These are phyloP conservation scores for Posidonia australis DNA, from an alignment of 106 monocot species.

Conservation along the genomic window DNA sequence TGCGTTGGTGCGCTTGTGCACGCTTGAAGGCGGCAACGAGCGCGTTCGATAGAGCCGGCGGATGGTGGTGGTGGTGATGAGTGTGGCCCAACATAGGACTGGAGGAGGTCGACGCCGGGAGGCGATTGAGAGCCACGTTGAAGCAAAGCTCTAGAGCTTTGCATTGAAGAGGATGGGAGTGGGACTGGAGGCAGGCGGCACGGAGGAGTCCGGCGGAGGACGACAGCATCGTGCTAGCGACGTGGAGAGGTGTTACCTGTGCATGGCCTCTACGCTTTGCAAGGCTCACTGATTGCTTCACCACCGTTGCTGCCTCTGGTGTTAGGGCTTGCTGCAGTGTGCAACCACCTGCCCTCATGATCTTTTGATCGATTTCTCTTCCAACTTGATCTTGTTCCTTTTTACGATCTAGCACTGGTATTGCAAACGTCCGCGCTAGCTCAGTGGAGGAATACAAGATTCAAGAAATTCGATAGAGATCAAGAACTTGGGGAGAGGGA, in stretches of 20 bases:
- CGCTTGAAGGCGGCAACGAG: slow-evolving; percentile 95
- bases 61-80: slow-evolving; percentile 19
- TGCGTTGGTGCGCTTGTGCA: slow-evolving; percentile 88
- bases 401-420: too few relatives aligned
- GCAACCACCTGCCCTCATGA: slow-evolving; percentile 95
- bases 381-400: background rate
- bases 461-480: too few relatives aligned
- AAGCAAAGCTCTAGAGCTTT: slow-evolving; percentile 94
- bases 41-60: slow-evolving; percentile 74
- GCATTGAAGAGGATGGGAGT: slow-evolving; percentile 88
- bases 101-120: slow-evolving; percentile 46
- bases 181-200: slow-evolving; percentile 66
- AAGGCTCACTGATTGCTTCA: slow-evolving; percentile 75
- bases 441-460: too few relatives aligned
- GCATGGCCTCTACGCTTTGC: slow-evolving; percentile 85
- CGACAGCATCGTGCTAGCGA: slow-evolving; percentile 91
- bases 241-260: slow-evolving; percentile 93
- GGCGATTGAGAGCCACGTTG: slow-evolving; percentile 92
- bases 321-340: slow-evolving; percentile 80
- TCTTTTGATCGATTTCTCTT: background rate
- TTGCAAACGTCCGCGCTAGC: too few relatives aligned
- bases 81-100: slow-evolving; percentile 22
- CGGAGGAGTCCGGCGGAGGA: slow-evolving; percentile 59
- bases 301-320: slow-evolving; percentile 53
- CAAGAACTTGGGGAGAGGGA: slow-evolving; percentile 1